Evolutionary conservation across 164 flowering plant species (phyloP).

Genomic region (Houttuynia cordata): DNA sequence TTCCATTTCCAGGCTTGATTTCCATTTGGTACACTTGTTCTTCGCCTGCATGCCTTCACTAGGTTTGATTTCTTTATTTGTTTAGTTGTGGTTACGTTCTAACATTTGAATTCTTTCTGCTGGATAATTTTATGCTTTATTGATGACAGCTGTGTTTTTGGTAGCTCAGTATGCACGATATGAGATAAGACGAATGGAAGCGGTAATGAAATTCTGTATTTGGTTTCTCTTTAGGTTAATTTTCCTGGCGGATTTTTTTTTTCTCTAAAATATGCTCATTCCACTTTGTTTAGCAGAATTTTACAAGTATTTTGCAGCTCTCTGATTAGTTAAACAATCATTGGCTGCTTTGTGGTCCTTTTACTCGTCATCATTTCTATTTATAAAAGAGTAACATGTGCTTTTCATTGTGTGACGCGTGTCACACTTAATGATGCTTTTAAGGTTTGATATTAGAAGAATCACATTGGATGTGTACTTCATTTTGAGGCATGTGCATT

Average conservation of each 20-base stretch:
- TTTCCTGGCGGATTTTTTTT: not conserved
- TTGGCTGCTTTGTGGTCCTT: not conserved
- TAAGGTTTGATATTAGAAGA: not conserved
- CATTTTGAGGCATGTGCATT: no score
- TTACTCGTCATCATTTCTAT: no score
- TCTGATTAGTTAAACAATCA: not conserved
- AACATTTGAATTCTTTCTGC: no score
- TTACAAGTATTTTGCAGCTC: not conserved
- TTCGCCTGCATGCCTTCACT: conserved; percentile 85
- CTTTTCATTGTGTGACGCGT: no score
- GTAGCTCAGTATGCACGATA: conserved; percentile 87
- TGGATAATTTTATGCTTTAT: not conserved
- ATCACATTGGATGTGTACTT: no score
- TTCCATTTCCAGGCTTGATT: conserved; percentile 56
- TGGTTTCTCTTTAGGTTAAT: no score
- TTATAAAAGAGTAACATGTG: no score
- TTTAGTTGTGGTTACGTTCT: not conserved
- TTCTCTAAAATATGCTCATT: no score
- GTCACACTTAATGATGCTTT: no score
- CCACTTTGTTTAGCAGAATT: no score
- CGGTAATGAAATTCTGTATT: conserved; percentile 31
- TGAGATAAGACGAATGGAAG: conserved; percentile 77
- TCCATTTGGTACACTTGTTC: conserved; percentile 82
- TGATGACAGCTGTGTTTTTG: conserved; percentile 68
- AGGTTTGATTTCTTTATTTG: conserved; percentile 19